A percentile compares a stretch with the other conserved stretches of the same genome.
These are phyloP conservation scores for Colletotrichum sp. DNA, from an alignment of 2,329 filamentous ascomycete genomes.

Conservation along the genomic window DNA sequence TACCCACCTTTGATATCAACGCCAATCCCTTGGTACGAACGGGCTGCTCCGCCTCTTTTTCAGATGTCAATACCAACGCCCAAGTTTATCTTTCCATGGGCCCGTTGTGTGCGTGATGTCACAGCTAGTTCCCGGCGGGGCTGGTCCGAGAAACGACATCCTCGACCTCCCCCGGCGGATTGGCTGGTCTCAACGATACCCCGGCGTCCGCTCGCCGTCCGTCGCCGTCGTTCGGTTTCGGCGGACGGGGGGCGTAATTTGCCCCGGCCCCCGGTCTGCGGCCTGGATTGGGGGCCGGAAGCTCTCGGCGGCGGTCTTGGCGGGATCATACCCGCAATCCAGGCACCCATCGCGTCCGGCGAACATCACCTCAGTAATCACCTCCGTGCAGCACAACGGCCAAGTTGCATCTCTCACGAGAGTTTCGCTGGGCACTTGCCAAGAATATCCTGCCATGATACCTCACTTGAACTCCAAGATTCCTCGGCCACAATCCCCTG, in stretches of 20 bases:
- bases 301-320: neutral
- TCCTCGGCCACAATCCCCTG: too few species aligned
- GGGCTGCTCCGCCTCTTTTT: neutral
- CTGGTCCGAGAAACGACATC: neutral
- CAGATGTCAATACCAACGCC: neutral
- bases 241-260: neutral
- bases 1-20: neutral
- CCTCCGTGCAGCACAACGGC: neutral
- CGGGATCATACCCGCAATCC: too few species aligned
- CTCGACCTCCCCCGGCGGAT: too few species aligned
- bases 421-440: neutral
- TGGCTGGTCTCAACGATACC: neutral
- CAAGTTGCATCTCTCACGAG: accelerated
- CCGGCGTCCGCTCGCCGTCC: neutral
- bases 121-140: neutral
- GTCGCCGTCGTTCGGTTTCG: neutral
- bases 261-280: neutral
- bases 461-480: neutral
- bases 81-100: neutral
- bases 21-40: neutral
- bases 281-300: neutral
- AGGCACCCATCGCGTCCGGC: too few species aligned
- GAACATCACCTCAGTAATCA: neutral
- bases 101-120: neutral
- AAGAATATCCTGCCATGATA: neutral